Percentiles rank a stretch among this genome's conserved stretches.
phyloP scores from a whole-genome alignment of 805 yeast genomes.

The Saccharomyces jurei region DNA sequence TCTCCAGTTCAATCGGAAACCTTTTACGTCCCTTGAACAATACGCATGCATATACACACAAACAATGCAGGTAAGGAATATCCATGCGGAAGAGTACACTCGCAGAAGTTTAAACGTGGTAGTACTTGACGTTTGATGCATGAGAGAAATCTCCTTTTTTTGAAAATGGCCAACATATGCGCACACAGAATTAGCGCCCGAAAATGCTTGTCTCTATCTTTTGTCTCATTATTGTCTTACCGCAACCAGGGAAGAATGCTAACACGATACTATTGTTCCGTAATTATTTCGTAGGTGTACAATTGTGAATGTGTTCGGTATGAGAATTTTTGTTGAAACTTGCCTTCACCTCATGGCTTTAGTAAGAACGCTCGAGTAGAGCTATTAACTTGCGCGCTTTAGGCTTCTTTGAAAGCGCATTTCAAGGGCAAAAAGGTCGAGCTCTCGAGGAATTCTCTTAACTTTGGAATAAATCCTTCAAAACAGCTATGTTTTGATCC shows the following conservation, averaged over 20 bases:
- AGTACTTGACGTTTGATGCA: not conserved
- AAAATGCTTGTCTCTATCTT: not conserved
- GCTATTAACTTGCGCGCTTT: not conserved
- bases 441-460: not conserved
- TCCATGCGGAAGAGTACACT: not conserved
- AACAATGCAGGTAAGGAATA: not conserved
- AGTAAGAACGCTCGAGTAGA: not conserved
- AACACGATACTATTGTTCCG: not conserved
- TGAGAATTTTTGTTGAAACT: not conserved
- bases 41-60: not conserved
- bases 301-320: not conserved
- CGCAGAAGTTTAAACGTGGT: not conserved
- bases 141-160: not conserved
- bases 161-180: not conserved
- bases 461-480: not conserved
- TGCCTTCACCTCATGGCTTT: not conserved
- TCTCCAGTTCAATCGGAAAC: not conserved
- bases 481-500: not conserved
- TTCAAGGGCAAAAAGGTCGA: not conserved
- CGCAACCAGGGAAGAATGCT: not conserved
- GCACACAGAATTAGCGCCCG: not conserved
- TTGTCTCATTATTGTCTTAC: not conserved
- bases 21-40: not conserved
- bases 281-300: not conserved
- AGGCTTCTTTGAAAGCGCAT: not conserved